Base-by-base conservation (phyloP, 2,329 filamentous ascomycete species). In the Aspergillus pseudoviridinutans region DNA sequence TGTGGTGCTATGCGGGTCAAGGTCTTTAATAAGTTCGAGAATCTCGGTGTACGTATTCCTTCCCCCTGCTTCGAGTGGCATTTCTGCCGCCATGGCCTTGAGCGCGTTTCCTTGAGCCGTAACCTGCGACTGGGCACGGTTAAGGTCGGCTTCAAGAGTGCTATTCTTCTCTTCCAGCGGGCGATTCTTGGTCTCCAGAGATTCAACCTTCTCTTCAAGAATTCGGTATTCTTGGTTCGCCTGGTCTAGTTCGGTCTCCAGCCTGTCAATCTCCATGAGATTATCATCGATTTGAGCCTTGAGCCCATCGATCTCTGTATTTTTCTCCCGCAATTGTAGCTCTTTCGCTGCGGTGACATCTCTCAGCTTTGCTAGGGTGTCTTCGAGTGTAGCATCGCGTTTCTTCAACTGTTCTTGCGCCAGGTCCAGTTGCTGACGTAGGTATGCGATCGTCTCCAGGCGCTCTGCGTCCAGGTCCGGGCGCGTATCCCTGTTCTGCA, bases 141-240 rank as follows among this genome's bases (percentile, higher is more conserved):
- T 68, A 14, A 76, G 59, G 44, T 76, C 71, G 7, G 71, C 68
- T 55, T 75, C 71, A 1, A 76, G 67, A 1, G 67, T 67, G 25
- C 65, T 67, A 41, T 75, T 72, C 57, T 70, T 75, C 55, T 74
- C 71, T 58, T 77, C 72, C 14, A 76, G 59, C 4, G 75, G 72
- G 3, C 64, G 63, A 49, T 72, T 72, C 51, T 64, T 71, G 38
- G 62, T 69, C 54, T 75, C 73, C 12, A 76, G 63, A 5, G 66
- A 59, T 32, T 65, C 67, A n/a, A 71, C 68, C 12, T 68, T 64
- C 47, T 72, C 67, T 53, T 76, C 71, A 1, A 77, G 65, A 24
- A 62, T 58, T 28, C 70, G 64, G 49, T 71, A 72, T 29, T 76
- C 70, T 12, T 64, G 64, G 46, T 71, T 70, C 6, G 65, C 66